Base-by-base conservation (phyloP, 805 yeast genomes). In the Candida orba region DNA sequence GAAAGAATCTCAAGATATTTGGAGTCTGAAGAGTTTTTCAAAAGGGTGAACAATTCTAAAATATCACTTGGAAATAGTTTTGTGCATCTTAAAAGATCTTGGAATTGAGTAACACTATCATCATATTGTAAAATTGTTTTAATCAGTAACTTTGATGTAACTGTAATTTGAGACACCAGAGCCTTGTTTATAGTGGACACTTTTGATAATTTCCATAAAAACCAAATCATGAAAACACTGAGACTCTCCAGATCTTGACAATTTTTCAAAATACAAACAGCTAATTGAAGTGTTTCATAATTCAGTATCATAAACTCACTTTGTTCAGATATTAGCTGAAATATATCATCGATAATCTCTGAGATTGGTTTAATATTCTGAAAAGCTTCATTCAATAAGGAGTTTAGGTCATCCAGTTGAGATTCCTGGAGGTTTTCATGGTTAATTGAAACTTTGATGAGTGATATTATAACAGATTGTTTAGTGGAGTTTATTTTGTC, bases 1-100 rank as follows among this genome's bases (percentile, higher is more conserved):
- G 50, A 44, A 17, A 49, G 13, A 6, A 45, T 6, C 1, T 40
- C 13, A 12, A 47, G 20, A 27, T 45, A 46, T 15, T 30, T 46
- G 8, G 22, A 6, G 7, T 42, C 34, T 2, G 42, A 20, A 12
- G 34, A 37, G 14, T 38, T 14, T 13, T 17, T 32, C 13, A 36
- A 10, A 14, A n/a, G 13, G 17, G 32, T 23, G 22, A 43, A 40
- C 4, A 43, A 35, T 10, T 25, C 13, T 15, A 40, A 20, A 12
- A 43, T 32, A 9, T 25, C n/a, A 2, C 23, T 29, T 7, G 44
- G 30, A 24, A 15, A 24, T 2, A 44, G 36, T 12, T 31, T 14
- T 15, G 36, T 17, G 3, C 31, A 12, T n/a, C 36, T 34, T 14
- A 40, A 6, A 8, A 46, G 20, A 15, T 40, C 38, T 12, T 43